Evolutionary conservation across 2,329 filamentous ascomycete species (phyloP).

Genomic region (Fonsecaea pugnacius): DNA sequence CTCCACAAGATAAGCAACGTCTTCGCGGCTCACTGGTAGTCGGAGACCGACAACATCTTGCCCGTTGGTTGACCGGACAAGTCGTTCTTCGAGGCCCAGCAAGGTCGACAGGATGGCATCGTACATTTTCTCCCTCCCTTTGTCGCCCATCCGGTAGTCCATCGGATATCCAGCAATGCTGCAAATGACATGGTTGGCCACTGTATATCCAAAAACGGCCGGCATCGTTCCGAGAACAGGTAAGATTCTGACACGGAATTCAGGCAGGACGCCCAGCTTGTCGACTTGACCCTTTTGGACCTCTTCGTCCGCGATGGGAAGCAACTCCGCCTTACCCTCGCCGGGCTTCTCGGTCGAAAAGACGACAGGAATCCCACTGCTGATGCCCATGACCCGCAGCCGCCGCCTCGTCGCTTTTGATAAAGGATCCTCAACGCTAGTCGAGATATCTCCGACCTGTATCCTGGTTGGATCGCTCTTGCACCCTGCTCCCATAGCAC

Average conservation of each 20-base stretch:
- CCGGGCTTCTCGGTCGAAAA: conserved; percentile 90
- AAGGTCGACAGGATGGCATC: conserved; percentile 77
- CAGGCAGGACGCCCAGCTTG: conserved; percentile 84
- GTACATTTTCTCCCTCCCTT: conserved; percentile 88
- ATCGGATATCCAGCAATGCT: conserved; percentile 77
- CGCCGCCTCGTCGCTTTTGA: conserved; percentile 81
- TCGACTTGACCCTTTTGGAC: conserved; percentile 82
- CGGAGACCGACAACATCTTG: conserved; percentile 71
- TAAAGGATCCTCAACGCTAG: conserved; percentile 83
- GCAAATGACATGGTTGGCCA: conserved; percentile 91
- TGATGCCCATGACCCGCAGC: conserved; percentile 76
- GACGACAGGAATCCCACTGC: conserved; percentile 84
- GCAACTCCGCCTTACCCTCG: conserved; percentile 85
- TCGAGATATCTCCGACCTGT: conserved; percentile 86
- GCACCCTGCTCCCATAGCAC: conserved; percentile 93
- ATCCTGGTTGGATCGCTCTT: conserved; percentile 86
- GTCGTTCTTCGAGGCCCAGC: conserved; percentile 77
- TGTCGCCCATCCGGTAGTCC: conserved; percentile 77
- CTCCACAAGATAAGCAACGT: conserved; percentile 86
- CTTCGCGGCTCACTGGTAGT: conserved; percentile 74
- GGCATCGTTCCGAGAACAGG: conserved; percentile 97
- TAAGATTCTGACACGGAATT: conserved; percentile 92
- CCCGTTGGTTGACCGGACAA: conserved; percentile 58
- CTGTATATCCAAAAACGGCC: conserved; percentile 87
- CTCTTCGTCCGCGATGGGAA: conserved; percentile 86